Conservation (phyloP, 345 rosid genomes). For the Schrenkiella parvula region DNA sequence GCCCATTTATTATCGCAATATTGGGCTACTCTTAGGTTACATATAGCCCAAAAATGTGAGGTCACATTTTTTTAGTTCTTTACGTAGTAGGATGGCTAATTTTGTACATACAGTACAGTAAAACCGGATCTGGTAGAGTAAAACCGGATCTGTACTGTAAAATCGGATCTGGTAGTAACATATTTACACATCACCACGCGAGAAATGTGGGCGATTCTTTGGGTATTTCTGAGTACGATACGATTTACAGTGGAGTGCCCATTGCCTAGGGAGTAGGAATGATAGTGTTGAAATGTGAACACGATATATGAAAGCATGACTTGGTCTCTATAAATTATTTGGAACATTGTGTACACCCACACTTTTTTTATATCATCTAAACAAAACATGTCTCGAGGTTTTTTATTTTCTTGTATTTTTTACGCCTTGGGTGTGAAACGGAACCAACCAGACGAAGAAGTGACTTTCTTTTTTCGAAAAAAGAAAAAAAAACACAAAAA, state of each 20-base stretch:
- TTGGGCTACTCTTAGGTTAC: background rate
- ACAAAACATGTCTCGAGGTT: constrained; percentile 25
- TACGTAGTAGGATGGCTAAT: background rate
- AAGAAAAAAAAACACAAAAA: no score
- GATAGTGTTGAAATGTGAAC: constrained; percentile 11
- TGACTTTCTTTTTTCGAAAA: no score
- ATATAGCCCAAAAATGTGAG: background rate
- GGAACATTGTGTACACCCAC: background rate
- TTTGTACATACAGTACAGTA: background rate
- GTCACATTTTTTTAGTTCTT: background rate
- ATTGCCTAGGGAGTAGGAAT: constrained; percentile 5
- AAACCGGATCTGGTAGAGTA: background rate
- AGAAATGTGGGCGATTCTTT: background rate
- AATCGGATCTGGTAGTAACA: background rate
- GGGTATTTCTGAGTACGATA: background rate
- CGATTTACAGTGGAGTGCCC: background rate
- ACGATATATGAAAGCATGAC: constrained; percentile 21
- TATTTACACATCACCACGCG: background rate
- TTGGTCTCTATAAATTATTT: constrained; percentile 4
- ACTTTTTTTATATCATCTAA: constrained; percentile 18
- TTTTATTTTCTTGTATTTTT: background rate
- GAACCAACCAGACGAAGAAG: background rate
- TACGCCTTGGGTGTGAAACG: constrained; percentile 14
- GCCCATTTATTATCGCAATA: background rate
- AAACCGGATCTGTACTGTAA: background rate